Base-by-base conservation (phyloP, 108 stramenopile species). In the Chaetoceros muelleri region DNA sequence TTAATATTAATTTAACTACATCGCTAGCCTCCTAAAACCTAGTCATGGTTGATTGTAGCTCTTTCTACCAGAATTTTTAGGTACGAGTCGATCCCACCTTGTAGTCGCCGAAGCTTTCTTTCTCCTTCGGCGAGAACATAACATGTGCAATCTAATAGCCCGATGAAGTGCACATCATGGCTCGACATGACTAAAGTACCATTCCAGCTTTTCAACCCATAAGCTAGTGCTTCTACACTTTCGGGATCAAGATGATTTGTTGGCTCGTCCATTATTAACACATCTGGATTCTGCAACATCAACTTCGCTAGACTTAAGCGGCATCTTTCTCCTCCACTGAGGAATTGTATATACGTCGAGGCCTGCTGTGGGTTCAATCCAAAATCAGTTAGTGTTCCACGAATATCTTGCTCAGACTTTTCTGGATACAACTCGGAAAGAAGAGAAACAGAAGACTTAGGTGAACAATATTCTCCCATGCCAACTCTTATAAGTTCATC, bases 271-370 rank as follows among this genome's bases (percentile, higher is more conserved):
- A 95, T 55, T 30, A 92, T 64, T 22, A 99, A 58, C 2, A 99
- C 48, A 27, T 96, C 92, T 8, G 96, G 95, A 44, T 78, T 69
- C 16, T 68, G 58, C 26, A 90, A 69, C 73, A 93, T 81, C 57
- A 95, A 65, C 18, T 57, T 57, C 3, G 93, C 94, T 63, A 99
- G 75, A 24, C 76, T 72, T 23, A 98, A 71, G 10, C 98, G 87
- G 26, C 79, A 80, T 46, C 93, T 82, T 65, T 99, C 96, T 18
- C 98, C 98, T n/a, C 98, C 96, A 30, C 82, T 85, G 25, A 96
- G 63, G 25, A 90, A 92, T 29, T 71, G 58, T 13, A 96, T 68
- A 45, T 88, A 83, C 10, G 85, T 92, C 28, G 57, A 61, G 23
- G 88, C 85, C 53, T 92, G 82, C 16, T 81, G 71, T 2, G 85